Base-by-base conservation (phyloP, 306 rosid species). In the Morella rubra region DNA sequence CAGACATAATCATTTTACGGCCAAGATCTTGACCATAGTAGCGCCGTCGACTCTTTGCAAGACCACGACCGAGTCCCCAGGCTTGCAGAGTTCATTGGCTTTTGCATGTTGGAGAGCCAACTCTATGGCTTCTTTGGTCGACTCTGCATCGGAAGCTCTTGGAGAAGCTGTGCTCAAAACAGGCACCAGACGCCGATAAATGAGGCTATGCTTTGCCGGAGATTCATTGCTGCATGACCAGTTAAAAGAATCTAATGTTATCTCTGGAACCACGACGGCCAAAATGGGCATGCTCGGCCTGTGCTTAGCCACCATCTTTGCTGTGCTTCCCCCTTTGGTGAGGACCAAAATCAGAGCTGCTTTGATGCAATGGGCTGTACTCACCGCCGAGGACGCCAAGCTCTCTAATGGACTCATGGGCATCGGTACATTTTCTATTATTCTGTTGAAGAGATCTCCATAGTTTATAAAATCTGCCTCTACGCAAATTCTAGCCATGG, bases 381-480 rank as follows among this genome's bases (percentile, higher is more conserved):
- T 10, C 64, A 58, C 14, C 4, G 40, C 40, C 9, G 40, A 19
- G 11, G 64, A 9, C 4, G 64, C 40, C 32, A 58, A 8, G 5
- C 64, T 58, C 27, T 58, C 64, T 58, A 58, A 58, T 58, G 64
- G 12, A 22, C 64, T 58, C 37, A 3, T 19, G 7, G 27, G 64
- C 14, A 58, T 58, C 11, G 40, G 6, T 20, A 6, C 40, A 58
- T 13, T 19, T 58, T 58, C 64, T 11, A 10, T 20, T 58, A 22
- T 58, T 58, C 40, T 58, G 6, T 58, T 58, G 5, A 58, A 58
- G 22, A 58, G 41, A 8, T 22, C 4, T 1, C 40, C 41, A 20
- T 58, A 58, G 32, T 58, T 12, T 58, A 58, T 58, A 24, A 58
- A 58, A 58, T 58, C 65, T 9, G 65, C 65, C 18, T 58, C 65